phyloP scores from a whole-genome alignment of 225 moss, liverwort and hornwort genomes.

The Antitrichia curtipendula region DNA sequence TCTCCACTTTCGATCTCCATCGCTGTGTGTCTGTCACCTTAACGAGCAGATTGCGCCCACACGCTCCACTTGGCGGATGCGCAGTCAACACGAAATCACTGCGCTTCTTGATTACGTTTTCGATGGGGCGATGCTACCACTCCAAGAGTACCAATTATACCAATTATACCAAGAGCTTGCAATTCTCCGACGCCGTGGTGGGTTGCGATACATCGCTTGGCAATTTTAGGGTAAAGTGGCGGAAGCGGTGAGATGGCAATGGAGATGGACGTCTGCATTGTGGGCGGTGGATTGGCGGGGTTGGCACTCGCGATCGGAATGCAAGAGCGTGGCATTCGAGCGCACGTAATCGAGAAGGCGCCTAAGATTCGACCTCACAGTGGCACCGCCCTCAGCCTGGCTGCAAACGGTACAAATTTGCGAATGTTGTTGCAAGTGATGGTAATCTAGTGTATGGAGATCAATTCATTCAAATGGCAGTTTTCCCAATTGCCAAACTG shows the following conservation, averaged over 20 bases:
- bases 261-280: constrained; percentile 43
- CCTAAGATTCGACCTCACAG: constrained; percentile 9
- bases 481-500: background rate
- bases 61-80: background rate
- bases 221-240: background rate
- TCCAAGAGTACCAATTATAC: background rate
- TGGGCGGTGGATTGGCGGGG: constrained; percentile 35
- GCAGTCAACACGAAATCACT: background rate
- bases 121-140: background rate
- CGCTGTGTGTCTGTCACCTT: background rate
- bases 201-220: background rate
- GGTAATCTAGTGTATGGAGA: background rate
- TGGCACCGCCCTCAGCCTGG: constrained; percentile 26
- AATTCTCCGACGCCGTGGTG: too few relatives aligned
- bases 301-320: constrained; percentile 34
- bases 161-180: background rate
- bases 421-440: background rate
- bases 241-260: background rate
- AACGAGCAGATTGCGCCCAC: background rate
- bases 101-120: background rate
- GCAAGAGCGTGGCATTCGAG: constrained; percentile 37
- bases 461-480: background rate
- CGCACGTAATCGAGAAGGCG: constrained; percentile 33
- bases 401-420: constrained; percentile 11
- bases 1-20: background rate